A percentile compares a stretch with the other conserved stretches of the same genome.
Conservation (phyloP, 2,329 filamentous ascomycete species). For the Botrytis byssoidea region DNA sequence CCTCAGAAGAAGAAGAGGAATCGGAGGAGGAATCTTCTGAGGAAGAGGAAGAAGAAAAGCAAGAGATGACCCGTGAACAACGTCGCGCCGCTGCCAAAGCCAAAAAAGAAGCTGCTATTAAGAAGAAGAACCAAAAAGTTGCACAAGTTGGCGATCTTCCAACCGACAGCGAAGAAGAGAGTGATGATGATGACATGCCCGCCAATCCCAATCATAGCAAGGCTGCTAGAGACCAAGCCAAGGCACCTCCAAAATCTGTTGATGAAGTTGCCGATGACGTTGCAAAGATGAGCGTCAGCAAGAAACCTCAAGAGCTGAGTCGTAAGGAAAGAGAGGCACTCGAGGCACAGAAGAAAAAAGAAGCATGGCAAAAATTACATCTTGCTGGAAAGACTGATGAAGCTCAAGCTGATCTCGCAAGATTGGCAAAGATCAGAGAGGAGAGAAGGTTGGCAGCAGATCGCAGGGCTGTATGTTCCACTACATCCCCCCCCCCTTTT, state of each 20-base stretch:
- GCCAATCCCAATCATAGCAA: slow-evolving; percentile 92
- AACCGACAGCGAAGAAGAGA: slow-evolving; percentile 62
- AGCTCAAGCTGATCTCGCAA: slow-evolving; percentile 83
- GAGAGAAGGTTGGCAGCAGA: slow-evolving; percentile 81
- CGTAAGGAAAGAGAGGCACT: slow-evolving; percentile 73
- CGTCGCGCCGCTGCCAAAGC: slow-evolving; percentile 86
- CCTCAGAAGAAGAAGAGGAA: slow-evolving; percentile 52
- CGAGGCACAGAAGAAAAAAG: slow-evolving; percentile 83
- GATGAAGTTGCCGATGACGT: slow-evolving; percentile 55
- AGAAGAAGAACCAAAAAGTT: slow-evolving; percentile 65
- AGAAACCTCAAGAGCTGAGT: slow-evolving; percentile 54
- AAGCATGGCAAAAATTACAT: slow-evolving; percentile 87
- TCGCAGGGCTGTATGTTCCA: slow-evolving; percentile 68
- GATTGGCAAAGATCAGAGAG: slow-evolving; percentile 78
- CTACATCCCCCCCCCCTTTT: too few relatives aligned
- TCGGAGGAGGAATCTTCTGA: slow-evolving; percentile 51
- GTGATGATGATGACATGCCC: slow-evolving; percentile 64
- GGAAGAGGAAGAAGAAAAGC: slow-evolving; percentile 47
- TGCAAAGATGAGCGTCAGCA: slow-evolving; percentile 51
- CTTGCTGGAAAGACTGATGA: slow-evolving; percentile 96
- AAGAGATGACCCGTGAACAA: slow-evolving; percentile 75
- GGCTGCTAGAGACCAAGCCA: slow-evolving; percentile 61
- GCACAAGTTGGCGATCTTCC: slow-evolving; percentile 86
- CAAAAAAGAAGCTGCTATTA: slow-evolving; percentile 85
- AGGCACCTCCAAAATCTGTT: slow-evolving; percentile 43